Conservation (phyloP, 2,329 filamentous ascomycete genomes). For the Ceratocystis variospora region DNA sequence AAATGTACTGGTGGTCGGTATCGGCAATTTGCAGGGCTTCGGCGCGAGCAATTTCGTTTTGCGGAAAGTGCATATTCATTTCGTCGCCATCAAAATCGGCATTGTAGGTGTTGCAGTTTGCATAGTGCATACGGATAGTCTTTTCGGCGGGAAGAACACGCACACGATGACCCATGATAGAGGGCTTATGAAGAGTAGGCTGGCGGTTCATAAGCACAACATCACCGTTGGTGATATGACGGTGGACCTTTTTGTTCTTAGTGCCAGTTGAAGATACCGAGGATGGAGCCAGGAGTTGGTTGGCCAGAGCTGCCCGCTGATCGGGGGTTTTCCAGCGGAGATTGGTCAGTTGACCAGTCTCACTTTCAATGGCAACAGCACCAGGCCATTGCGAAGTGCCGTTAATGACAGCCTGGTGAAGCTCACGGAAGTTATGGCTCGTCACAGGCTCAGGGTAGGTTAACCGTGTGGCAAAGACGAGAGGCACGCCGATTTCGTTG, state of each 20-base stretch:
- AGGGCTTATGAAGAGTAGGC: slow-evolving; percentile 93
- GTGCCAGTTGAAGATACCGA: slow-evolving; percentile 59
- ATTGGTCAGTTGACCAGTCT: slow-evolving; percentile 82
- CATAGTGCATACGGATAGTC: slow-evolving; percentile 98
- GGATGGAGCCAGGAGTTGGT: slow-evolving; percentile 79
- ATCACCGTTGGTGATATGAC: slow-evolving; percentile 91
- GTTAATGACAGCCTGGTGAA: slow-evolving; percentile 93
- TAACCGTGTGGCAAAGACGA: slow-evolving; percentile 92
- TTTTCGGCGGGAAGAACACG: slow-evolving; percentile 87
- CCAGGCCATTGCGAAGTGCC: slow-evolving; percentile 89
- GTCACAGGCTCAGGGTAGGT: slow-evolving; percentile 97
- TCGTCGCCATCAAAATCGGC: slow-evolving; percentile 98
- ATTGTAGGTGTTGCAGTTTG: slow-evolving; percentile 98
- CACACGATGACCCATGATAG: slow-evolving; percentile 95
- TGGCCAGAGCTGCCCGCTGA: slow-evolving; percentile 77
- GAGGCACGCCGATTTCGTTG: slow-evolving; percentile 94
- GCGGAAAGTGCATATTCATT: slow-evolving; percentile 99
- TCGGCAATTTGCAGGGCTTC: slow-evolving; percentile 90
- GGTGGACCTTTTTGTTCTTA: slow-evolving; percentile 89
- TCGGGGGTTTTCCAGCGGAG: slow-evolving; percentile 76
- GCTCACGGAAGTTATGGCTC: slow-evolving; percentile 88
- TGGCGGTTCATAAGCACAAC: slow-evolving; percentile 98
- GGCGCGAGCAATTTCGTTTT: slow-evolving; percentile 85
- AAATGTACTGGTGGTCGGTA: slow-evolving; percentile 94
- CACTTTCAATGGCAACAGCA: slow-evolving; percentile 86